Conservation (phyloP, 1,139 yeast genomes). For the Blastobotrys serpentis region DNA sequence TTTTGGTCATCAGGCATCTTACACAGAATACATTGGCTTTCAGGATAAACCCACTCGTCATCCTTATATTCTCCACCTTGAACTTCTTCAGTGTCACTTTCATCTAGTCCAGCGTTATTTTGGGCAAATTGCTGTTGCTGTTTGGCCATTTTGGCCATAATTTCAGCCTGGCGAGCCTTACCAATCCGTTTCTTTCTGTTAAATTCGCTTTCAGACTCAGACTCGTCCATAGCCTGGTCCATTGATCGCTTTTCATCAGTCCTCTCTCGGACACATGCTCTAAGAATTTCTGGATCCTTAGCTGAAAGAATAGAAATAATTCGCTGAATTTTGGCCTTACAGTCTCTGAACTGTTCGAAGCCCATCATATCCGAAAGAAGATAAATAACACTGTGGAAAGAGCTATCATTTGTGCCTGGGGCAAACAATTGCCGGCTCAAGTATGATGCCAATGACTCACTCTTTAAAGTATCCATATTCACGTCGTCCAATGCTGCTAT, state of each 20-base stretch:
- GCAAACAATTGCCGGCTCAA: slow-evolving; percentile 18
- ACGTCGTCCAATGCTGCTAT: slow-evolving; percentile 46
- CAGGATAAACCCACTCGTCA: slow-evolving; percentile 69
- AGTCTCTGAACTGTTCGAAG: slow-evolving; percentile 13
- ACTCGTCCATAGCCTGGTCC: slow-evolving; percentile 14
- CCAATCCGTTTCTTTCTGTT: slow-evolving; percentile 70
- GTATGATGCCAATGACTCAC: slow-evolving; percentile 9
- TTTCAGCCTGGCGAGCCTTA: slow-evolving; percentile 64
- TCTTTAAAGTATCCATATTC: slow-evolving; percentile 10
- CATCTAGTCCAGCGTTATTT: slow-evolving; percentile 40
- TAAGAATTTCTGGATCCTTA: slow-evolving; percentile 16
- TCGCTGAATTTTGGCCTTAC: slow-evolving; percentile 19
- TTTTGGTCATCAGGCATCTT: slow-evolving; percentile 72
- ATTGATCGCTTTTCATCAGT: slow-evolving; percentile 7
- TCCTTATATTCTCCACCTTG: slow-evolving; percentile 34
- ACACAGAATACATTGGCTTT: slow-evolving; percentile 81
- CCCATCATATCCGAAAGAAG: slow-evolving; percentile 17
- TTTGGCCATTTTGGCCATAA: slow-evolving; percentile 67
- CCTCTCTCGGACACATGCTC: slow-evolving; percentile 7
- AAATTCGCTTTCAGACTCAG: slow-evolving; percentile 42
- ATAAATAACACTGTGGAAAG: slow-evolving; percentile 14
- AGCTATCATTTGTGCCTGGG: slow-evolving; percentile 6
- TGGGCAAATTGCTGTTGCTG: slow-evolving; percentile 74
- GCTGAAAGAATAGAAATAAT: slow-evolving; percentile 21
- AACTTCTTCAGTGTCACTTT: slow-evolving; percentile 31